Evolutionary conservation across 345 rosid species (phyloP).

Genomic region (Salix arbutifolia): DNA sequence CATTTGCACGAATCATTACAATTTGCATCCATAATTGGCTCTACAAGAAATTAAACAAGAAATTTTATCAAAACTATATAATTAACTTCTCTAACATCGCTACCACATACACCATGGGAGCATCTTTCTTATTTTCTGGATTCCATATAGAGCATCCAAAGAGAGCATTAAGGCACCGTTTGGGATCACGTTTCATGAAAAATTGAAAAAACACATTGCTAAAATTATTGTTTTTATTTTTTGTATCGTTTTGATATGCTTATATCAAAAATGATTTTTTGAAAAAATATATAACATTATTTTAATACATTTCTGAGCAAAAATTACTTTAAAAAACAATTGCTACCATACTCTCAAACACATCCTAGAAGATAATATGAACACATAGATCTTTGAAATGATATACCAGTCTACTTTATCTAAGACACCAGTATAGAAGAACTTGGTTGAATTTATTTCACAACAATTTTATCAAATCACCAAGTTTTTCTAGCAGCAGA

Average conservation of each 20-base stretch:
- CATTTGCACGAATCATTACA: slow-evolving; percentile 11
- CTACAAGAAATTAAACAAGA: background rate
- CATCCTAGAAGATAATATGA: background rate
- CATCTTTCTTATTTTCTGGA: background rate
- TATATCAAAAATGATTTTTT: too few species aligned
- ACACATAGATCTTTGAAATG: background rate
- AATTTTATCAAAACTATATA: background rate
- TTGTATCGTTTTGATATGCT: too few species aligned
- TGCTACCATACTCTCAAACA: too few species aligned
- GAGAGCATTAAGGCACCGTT: background rate
- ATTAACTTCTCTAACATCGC: background rate
- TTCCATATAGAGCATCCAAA: background rate
- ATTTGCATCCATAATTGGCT: background rate
- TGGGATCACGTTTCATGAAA: too few species aligned
- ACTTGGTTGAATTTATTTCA: background rate
- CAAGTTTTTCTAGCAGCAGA: slow-evolving; percentile 30
- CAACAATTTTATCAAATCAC: background rate
- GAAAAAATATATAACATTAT: too few species aligned
- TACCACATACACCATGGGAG: background rate
- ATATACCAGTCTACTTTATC: background rate
- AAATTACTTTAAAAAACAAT: too few species aligned
- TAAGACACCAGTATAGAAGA: background rate
- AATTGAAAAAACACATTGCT: too few species aligned
- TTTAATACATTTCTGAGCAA: too few species aligned
- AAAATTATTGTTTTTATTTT: too few species aligned